Percentiles rank a stretch among this genome's conserved stretches.
phyloP scores from a whole-genome alignment of 139 green algal species.

The Coelastrella sp. region DNA sequence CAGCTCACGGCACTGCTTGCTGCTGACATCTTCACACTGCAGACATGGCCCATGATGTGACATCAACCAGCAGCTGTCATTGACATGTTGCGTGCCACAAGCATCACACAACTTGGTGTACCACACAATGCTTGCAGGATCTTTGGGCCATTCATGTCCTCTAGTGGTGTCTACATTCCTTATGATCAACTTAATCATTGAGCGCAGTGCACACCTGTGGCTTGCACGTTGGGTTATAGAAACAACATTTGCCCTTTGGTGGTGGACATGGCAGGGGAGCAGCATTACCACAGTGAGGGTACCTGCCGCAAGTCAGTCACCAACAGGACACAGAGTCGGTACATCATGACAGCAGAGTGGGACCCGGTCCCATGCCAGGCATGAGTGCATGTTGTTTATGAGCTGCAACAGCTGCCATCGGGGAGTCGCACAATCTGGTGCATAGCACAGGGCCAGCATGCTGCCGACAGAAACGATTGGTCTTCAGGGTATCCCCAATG shows the following conservation, averaged over 20 bases:
- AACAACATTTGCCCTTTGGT: not conserved
- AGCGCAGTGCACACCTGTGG: not conserved
- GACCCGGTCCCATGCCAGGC: no score
- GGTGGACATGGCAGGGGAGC: not conserved
- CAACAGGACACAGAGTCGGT: no score
- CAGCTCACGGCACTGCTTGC: not conserved
- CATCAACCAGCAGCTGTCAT: no score
- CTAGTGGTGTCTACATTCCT: no score
- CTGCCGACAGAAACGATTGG: not conserved
- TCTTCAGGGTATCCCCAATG: not conserved
- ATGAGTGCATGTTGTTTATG: not conserved
- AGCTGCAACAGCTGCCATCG: not conserved
- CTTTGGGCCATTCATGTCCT: no score
- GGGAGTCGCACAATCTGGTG: not conserved
- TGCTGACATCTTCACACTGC: not conserved
- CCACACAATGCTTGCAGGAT: no score
- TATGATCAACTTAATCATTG: no score
- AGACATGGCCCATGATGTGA: no score
- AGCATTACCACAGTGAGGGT: not conserved
- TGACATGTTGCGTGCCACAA: no score
- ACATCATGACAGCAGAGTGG: no score
- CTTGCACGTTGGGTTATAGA: not conserved
- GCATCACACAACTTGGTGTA: no score
- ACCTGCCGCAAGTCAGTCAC: not conserved
- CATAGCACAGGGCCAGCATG: not conserved